Evolutionary conservation across 768 basidiomycete species (phyloP), one percentile per base, ranked within the genome.

Genomic region (Hortiboletus flavorubellus): DNA sequence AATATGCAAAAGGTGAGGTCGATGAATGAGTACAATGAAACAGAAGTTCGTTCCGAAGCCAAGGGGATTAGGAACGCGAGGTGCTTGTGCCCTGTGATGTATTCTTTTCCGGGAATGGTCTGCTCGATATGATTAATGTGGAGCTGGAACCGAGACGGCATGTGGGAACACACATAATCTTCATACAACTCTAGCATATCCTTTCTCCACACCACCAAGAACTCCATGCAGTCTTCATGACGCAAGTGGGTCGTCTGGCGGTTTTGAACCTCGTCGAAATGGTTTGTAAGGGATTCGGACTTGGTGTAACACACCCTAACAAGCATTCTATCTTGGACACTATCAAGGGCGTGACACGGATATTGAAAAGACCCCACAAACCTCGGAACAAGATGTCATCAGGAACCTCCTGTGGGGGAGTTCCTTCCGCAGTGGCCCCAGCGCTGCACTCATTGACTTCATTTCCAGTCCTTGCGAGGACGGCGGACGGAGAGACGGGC

Each of bases 11-110:
- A 92, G 0, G 91, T 84, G 58, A 92, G 73, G 67, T 98, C 95
- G 45, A 86, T 82, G 50, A 89, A 88, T 34, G 93, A 96, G 68
- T 91, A 98, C 23, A 97, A 67, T 3, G 89, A 93, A n/a, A 95
- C 71, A 14, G 77, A 78, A 1, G 93, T 93, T 40, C 76, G 75
- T 4, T 76, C 68, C 0, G 80, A 74, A 54, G 76, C 73, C 49
- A 97, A 75, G 1, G 94, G 92, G 47, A 96, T 85, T 18, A 90
- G 68, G 61, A 85, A 93, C 12, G 86, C 81, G 5, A 97, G 83
- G 49, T 85, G 80, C 66, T 95, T 94, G 64, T 87, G 86, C 6
- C 86, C 84, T 2, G 72, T 72, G 18, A 89, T 52, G 74, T 82
- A 82, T 59, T 91, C 89, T 62, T 81, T 86, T 12, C 85, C 78